Conservation (phyloP, 78 protist species). For the Dictyostelium firmibasis region DNA sequence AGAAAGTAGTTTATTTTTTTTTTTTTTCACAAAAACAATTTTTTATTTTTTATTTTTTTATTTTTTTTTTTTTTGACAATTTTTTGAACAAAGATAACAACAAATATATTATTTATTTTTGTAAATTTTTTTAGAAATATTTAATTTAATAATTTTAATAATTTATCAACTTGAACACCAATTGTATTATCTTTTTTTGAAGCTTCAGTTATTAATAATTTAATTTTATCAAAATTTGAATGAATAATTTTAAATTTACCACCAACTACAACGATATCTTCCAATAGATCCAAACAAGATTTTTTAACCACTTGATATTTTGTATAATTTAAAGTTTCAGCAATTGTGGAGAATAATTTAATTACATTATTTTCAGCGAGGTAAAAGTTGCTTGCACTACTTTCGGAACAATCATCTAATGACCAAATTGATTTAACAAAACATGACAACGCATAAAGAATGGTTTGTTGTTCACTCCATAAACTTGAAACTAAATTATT, state of each 20-base stretch:
- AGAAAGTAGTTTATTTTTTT: too few relatives aligned
- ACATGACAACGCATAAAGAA: conserved; percentile 13
- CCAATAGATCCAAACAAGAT: conserved; percentile 12
- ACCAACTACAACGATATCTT: conserved; percentile 17
- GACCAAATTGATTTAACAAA: background rate
- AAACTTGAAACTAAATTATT: background rate
- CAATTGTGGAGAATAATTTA: background rate
- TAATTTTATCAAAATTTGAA: conserved; percentile 21
- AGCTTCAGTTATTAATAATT: background rate
- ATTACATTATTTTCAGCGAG: background rate
- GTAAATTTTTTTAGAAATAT: background rate
- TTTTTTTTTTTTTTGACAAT: too few relatives aligned
- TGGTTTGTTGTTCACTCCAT: conserved; percentile 70
- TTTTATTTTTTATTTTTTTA: too few relatives aligned
- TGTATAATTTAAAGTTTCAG: conserved; percentile 9
- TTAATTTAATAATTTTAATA: conserved; percentile 9
- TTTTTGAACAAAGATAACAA: too few relatives aligned
- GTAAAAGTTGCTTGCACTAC: background rate
- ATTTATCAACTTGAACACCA: conserved; percentile 60
- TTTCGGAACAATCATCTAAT: background rate
- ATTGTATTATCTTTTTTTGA: conserved; percentile 35
- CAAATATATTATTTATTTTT: too few relatives aligned
- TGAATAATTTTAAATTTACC: background rate
- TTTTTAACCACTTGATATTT: conserved; percentile 54
- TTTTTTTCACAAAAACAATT: too few relatives aligned